Percentiles rank a stretch among this genome's conserved stretches.
Evolutionary conservation across 495 filamentous ascomycete species (phyloP).

Genomic region (Lasiosphaeris hirsuta): DNA sequence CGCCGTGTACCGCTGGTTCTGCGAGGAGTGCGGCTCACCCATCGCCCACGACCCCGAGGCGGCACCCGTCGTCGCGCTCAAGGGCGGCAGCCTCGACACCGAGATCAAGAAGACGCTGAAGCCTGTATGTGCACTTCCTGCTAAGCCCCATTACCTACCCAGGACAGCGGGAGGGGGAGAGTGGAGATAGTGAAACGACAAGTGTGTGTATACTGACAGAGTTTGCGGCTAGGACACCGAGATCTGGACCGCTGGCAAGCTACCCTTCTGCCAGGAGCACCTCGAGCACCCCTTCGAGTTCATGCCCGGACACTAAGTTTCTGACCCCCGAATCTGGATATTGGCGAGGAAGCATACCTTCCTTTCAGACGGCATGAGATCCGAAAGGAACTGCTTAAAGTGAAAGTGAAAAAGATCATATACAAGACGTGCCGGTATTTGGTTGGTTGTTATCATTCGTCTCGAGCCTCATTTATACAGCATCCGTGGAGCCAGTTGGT

Average conservation of each 20-base stretch:
- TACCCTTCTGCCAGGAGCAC: conserved; percentile 65
- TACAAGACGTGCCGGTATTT: too few species aligned
- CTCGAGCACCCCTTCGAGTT: conserved; percentile 57
- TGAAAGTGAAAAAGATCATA: too few species aligned
- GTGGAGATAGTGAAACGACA: too few species aligned
- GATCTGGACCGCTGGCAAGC: conserved; percentile 66
- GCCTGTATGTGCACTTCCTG: conserved; percentile 45
- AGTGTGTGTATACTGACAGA: neutral
- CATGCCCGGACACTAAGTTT: conserved; percentile 54
- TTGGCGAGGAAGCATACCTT: too few species aligned
- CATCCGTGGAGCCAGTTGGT: too few species aligned
- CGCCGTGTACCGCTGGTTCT: conserved; percentile 64
- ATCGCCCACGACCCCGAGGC: conserved; percentile 68
- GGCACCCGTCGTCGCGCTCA: conserved; percentile 64
- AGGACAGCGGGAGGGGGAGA: too few species aligned
- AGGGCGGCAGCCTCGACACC: conserved; percentile 59
- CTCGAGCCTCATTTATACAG: too few species aligned
- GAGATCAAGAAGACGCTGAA: conserved; percentile 66
- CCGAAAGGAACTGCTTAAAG: too few species aligned
- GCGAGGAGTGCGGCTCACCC: conserved; percentile 64
- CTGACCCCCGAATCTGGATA: too few species aligned
- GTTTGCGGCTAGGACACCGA: conserved; percentile 53
- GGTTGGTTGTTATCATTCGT: too few species aligned
- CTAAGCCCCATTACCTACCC: neutral
- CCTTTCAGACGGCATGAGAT: too few species aligned